A percentile compares a stretch with the other conserved stretches of the same genome.
Conservation (phyloP, 2,329 filamentous ascomycete genomes). For the Clathrospora elynae region DNA sequence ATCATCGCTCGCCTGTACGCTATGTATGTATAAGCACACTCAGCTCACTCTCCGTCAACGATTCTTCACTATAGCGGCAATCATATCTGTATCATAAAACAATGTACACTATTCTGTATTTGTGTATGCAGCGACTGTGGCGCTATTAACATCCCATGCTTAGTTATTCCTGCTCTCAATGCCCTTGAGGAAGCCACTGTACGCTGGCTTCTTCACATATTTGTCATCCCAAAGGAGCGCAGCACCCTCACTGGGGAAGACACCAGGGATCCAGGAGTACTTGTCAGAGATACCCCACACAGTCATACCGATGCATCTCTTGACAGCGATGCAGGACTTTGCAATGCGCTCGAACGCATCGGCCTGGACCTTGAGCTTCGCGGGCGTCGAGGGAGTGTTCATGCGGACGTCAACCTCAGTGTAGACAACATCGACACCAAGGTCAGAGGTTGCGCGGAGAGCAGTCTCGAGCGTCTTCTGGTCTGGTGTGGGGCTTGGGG, state of each 20-base stretch:
- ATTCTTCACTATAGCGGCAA: too few species aligned
- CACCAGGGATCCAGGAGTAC: constrained; percentile 49
- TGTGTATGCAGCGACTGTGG: too few species aligned
- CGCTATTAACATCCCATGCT: too few species aligned
- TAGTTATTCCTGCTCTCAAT: constrained; percentile 27
- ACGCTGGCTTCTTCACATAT: constrained; percentile 47
- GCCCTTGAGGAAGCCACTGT: constrained; percentile 36
- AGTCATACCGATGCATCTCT: constrained; percentile 49
- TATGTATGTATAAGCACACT: too few species aligned
- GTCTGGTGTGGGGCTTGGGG: constrained; percentile 50
- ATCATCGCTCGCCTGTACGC: too few species aligned
- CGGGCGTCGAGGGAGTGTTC: constrained; percentile 53
- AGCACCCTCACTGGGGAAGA: constrained; percentile 46
- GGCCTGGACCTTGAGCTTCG: constrained; percentile 55
- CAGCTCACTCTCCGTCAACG: too few species aligned
- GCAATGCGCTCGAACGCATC: constrained; percentile 53
- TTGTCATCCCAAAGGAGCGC: constrained; percentile 43
- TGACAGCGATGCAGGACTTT: constrained; percentile 44
- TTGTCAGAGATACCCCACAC: constrained; percentile 56
- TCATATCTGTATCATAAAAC: too few species aligned
- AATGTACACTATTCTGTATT: too few species aligned
- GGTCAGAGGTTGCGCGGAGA: constrained; percentile 58
- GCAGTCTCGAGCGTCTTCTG: constrained; percentile 54
- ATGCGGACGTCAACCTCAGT: constrained; percentile 66
- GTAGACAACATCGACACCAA: constrained; percentile 63